These are phyloP conservation scores for Eustoma russellianum DNA, from an alignment of 257 asterid species.

Conservation along the genomic window DNA sequence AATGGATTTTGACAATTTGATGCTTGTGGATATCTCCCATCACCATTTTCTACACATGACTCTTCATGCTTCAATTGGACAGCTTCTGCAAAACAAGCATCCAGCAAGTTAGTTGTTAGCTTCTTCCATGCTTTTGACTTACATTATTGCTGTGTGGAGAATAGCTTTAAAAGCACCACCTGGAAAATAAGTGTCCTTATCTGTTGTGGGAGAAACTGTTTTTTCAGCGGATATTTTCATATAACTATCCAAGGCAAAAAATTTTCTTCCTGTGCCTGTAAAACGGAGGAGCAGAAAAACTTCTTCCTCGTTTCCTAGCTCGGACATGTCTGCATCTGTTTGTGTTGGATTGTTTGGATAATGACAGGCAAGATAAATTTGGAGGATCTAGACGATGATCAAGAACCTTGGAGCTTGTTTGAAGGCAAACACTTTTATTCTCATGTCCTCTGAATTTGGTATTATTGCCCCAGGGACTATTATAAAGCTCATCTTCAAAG, in stretches of 20 bases:
- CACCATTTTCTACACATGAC: too few relatives aligned
- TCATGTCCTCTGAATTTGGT: constrained; percentile 19
- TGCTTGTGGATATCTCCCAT: background rate
- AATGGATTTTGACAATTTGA: constrained; percentile 18
- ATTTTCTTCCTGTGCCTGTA: constrained; percentile 50
- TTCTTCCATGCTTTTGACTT: background rate
- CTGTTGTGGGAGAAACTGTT: constrained; percentile 11
- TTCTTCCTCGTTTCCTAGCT: constrained; percentile 34
- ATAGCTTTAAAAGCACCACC: constrained; percentile 23
- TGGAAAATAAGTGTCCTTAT: constrained; percentile 12
- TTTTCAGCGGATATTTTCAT: constrained; percentile 28
- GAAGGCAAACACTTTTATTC: constrained; percentile 20
- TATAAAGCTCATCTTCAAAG: constrained; percentile 20
- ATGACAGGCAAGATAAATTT: constrained; percentile 18
- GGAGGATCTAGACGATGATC: constrained; percentile 20
- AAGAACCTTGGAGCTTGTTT: constrained; percentile 26
- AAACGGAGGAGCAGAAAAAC: constrained; percentile 90
- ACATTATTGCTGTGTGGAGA: background rate
- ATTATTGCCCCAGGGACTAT: constrained; percentile 18
- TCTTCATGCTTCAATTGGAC: constrained; percentile 16
- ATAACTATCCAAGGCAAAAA: constrained; percentile 32
- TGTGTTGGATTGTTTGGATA: constrained; percentile 10
- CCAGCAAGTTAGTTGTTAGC: constrained; percentile 7
- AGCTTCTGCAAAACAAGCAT: constrained; percentile 17
- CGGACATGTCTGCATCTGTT: constrained; percentile 16